Evolutionary conservation across 495 filamentous ascomycete genomes (phyloP), one percentile per base, ranked within the genome.

Genomic region (Podospora australis): DNA sequence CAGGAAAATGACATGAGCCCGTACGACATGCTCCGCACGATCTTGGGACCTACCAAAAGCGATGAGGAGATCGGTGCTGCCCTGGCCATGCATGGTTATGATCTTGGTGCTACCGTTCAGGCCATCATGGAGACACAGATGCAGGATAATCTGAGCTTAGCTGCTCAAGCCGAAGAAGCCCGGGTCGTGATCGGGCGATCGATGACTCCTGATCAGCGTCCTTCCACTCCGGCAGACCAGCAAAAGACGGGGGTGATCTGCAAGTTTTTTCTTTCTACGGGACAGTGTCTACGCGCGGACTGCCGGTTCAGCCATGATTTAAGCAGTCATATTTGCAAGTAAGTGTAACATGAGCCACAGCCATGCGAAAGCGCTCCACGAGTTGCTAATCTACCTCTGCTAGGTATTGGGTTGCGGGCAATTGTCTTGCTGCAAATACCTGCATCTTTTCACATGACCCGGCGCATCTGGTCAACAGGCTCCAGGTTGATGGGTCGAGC

Each of bases 371-470:
- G 24, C 25, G 21, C 25, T 13, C 14, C 23, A 44, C 30, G 24
- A 48, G 35, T 54, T 64, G 29, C 65, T 70, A 52, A 66, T 49
- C 26, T 14, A 16, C 28, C 19, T 20, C n/a, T n/a, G n/a, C 1
- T 55, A 95, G 88, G 65, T 96, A 96, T 58, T 99, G 91, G 90
- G 77, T 97, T 30, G 90, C 86, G 74, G 94, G 94, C 8, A 96
- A 91, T 57, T 99, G 94, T 63, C 78, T 99, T 35, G 94, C 94
- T 22, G 92, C 92, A 32, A 82, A 88, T 48, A 88, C 88, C 10
- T 99, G 94, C 67, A 84, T 95, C 48, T 99, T 99, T 73, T 96
- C 91, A 9, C 94, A 99, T 62, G 94, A 99, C 56, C 94, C 94
- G 8, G 81, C 90, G 4, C 77, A 83, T 50, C 74, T 88, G n/a